Base-by-base conservation (phyloP, 2,329 filamentous ascomycete genomes). In the Endothia cerciana region DNA sequence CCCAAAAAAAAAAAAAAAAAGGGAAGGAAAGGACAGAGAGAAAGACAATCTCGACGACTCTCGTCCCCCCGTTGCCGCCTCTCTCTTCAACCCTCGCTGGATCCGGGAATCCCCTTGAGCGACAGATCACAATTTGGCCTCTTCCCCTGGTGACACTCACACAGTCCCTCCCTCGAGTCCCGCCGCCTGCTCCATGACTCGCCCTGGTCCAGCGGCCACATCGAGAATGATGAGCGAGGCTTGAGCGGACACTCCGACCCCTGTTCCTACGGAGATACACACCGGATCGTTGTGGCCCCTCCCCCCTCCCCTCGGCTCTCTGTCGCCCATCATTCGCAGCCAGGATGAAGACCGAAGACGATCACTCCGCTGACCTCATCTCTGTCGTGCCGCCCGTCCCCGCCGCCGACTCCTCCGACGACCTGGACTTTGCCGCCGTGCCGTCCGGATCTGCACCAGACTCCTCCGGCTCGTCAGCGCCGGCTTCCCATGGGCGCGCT, bases 301-400 rank as follows among this genome's bases (percentile, higher is more conserved):
- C 38, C 40, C 45, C 51, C 36, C 33, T 59, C 60, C 51, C 49
- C 19, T 33, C 38, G 55, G 51, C 40, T 22, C 41, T 33, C 41
- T 55, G 49, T 56, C 43, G 11, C 55, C 58, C 41, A 13, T 56
- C 49, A 28, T 43, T n/a, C 17, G 61, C 57, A 47, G 53, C 41
- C 61, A 65, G 55, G 53, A 69, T 69, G 67, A 69, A 69, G 67
- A 69, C 67, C 65, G 67, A 69, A 69, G 65, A 69, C 62, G 67
- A 69, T 45, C 45, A 55, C 63, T 57, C 65, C 57, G 30, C 66
- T 58, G 67, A 66, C 40, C 51, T 61, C 15, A 61, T 67, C 57
- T 64, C 62, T 56, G 38, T 61, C 53, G 49, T 69, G 62, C 65
- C 65, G 60, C 62, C 65, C 38, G 61, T 25, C 49, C 55, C 65